Conservation (phyloP, 164 flowering plant species). For the Echeveria elegans region DNA sequence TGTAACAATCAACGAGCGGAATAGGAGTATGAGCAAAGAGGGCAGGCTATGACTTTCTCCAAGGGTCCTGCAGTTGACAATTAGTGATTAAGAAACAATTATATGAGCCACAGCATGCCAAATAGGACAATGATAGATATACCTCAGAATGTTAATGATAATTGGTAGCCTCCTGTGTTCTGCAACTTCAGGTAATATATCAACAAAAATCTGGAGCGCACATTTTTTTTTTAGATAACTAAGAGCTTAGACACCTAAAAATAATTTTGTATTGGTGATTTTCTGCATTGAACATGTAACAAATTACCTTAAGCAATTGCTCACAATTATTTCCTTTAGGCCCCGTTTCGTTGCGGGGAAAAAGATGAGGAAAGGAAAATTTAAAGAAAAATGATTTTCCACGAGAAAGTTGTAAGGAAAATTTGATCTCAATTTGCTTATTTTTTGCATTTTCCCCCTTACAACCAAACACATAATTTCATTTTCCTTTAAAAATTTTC, state of each 20-base stretch:
- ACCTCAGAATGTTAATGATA: conserved; percentile 58
- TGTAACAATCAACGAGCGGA: conserved; percentile 50
- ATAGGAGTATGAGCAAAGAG: conserved; percentile 61
- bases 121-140: conserved; percentile 7
- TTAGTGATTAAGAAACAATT: conserved; percentile 12
- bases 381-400: too few species aligned
- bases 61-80: conserved; percentile 41
- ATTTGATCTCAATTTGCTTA: too few species aligned
- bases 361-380: too few species aligned
- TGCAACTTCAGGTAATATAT: conserved; percentile 62
- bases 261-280: neutral
- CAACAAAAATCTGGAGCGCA: conserved; percentile 50
- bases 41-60: conserved; percentile 59
- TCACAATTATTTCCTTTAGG: conserved; percentile 28
- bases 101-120: neutral
- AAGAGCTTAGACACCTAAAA: too few species aligned
- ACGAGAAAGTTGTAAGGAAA: too few species aligned
- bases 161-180: conserved; percentile 63
- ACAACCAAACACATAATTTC: too few species aligned
- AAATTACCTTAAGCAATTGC: conserved; percentile 59
- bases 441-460: too few species aligned
- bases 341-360: too few species aligned
- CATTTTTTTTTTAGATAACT: conserved; percentile 10
- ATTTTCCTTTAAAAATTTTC: too few species aligned
- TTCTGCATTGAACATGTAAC: neutral